phyloP scores from a whole-genome alignment of 2,329 filamentous ascomycete species.

The Colletotrichum trifolii region DNA sequence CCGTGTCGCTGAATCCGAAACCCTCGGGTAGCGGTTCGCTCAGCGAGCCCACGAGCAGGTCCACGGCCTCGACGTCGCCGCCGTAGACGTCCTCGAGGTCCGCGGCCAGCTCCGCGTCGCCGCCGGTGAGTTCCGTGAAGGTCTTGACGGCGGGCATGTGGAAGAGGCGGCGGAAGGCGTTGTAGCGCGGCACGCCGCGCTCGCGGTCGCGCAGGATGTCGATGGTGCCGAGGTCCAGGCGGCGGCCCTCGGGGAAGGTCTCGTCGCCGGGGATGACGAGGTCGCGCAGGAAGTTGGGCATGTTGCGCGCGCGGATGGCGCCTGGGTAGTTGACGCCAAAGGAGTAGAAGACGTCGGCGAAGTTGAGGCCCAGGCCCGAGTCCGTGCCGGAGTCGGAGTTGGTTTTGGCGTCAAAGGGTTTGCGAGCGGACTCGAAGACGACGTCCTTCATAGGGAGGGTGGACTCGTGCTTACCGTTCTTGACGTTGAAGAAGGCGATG shows the following conservation, averaged over 20 bases:
- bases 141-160: too few species aligned
- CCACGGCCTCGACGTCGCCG: constrained; percentile 54
- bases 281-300: constrained; percentile 50
- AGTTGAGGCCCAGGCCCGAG: constrained; percentile 49
- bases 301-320: constrained; percentile 52
- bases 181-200: constrained; percentile 58
- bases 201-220: constrained; percentile 60
- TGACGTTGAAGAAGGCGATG: too few species aligned
- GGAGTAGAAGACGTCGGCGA: constrained; percentile 54
- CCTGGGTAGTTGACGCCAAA: constrained; percentile 61
- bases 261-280: constrained; percentile 42
- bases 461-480: too few species aligned
- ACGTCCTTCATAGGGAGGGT: too few species aligned
- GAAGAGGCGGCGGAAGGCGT: constrained; percentile 56
- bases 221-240: constrained; percentile 56
- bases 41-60: constrained; percentile 54
- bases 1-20: constrained; percentile 60
- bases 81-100: constrained; percentile 52
- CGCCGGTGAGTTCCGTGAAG: too few species aligned
- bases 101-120: too few species aligned
- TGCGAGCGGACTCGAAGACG: too few species aligned
- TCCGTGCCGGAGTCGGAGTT: constrained; percentile 29
- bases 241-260: constrained; percentile 49
- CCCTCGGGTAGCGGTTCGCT: constrained; percentile 55
- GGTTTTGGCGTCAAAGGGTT: too few species aligned